These are phyloP conservation scores for Solanum chiquidenum DNA, from an alignment of 257 asterid genomes.

Conservation along the genomic window DNA sequence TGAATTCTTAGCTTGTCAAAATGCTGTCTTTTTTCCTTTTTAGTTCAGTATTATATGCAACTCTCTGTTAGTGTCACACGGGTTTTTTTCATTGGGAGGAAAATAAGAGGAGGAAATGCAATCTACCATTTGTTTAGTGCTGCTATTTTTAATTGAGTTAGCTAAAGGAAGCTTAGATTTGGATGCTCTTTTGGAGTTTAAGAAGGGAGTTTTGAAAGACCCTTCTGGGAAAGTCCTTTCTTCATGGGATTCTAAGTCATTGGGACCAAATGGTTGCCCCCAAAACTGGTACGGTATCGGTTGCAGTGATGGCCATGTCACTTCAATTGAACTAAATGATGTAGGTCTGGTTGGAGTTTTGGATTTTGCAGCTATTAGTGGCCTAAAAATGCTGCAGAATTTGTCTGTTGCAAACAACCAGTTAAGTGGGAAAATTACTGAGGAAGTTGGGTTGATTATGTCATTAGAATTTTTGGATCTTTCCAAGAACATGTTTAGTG, in stretches of 20 bases:
- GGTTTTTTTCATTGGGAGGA: background rate
- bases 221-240: conserved; percentile 38
- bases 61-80: background rate
- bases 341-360: conserved; percentile 54
- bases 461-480: conserved; percentile 46
- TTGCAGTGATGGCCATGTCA: conserved; percentile 50
- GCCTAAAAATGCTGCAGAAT: conserved; percentile 50
- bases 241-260: conserved; percentile 78
- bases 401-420: conserved; percentile 50
- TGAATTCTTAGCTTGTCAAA: background rate
- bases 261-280: conserved; percentile 67
- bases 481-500: conserved; percentile 46
- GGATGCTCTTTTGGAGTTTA: conserved; percentile 50
- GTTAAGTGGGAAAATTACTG: conserved; percentile 40
- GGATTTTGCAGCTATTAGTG: conserved; percentile 38
- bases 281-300: conserved; percentile 54
- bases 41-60: background rate
- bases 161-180: conserved; percentile 41
- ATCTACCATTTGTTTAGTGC: conserved; percentile 29
- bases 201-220: conserved; percentile 51
- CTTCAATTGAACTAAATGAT: conserved; percentile 42
- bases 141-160: conserved; percentile 23
- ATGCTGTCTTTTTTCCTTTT: background rate
- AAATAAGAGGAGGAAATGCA: conserved; percentile 28
- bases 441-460: conserved; percentile 35